phyloP scores from a whole-genome alignment of 2,329 filamentous ascomycete genomes.

The Metarhizium sp. region DNA sequence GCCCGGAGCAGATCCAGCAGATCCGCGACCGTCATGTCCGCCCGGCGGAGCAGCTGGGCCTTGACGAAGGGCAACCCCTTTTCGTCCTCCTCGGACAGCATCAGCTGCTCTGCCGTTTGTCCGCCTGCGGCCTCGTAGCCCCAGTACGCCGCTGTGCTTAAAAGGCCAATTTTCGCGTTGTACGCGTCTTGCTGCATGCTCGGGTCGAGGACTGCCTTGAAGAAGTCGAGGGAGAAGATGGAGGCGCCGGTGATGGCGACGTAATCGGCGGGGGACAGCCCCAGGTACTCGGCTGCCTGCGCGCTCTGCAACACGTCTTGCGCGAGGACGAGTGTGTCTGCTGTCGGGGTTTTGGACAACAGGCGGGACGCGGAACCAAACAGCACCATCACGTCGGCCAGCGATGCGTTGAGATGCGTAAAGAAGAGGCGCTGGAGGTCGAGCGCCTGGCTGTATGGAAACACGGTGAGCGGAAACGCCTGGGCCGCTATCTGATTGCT shows the following conservation, averaged over 20 bases:
- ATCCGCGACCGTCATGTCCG: not conserved
- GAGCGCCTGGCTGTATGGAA: too few species aligned
- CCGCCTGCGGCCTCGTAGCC: not conserved
- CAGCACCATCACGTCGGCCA: too few species aligned
- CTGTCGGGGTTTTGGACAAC: not conserved
- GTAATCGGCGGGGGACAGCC: not conserved
- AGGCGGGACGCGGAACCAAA: not conserved
- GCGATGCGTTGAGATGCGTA: too few species aligned
- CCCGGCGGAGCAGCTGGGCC: not conserved
- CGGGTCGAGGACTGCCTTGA: not conserved
- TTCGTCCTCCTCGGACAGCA: not conserved
- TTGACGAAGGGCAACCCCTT: not conserved
- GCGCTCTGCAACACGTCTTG: not conserved
- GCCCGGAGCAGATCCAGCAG: not conserved
- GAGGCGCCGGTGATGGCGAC: not conserved
- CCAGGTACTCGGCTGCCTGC: not conserved
- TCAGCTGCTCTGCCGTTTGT: not conserved
- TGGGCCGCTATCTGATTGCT: too few species aligned
- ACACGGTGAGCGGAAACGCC: too few species aligned
- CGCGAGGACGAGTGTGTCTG: not conserved
- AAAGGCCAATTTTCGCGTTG: not conserved
- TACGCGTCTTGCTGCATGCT: not conserved
- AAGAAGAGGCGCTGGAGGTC: too few species aligned
- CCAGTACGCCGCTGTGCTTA: not conserved
- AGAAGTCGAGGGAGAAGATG: not conserved